A percentile compares a stretch with the other conserved stretches of the same genome.
These are phyloP conservation scores for Calocera viscosa DNA, from an alignment of 768 basidiomycete genomes.

Conservation along the genomic window DNA sequence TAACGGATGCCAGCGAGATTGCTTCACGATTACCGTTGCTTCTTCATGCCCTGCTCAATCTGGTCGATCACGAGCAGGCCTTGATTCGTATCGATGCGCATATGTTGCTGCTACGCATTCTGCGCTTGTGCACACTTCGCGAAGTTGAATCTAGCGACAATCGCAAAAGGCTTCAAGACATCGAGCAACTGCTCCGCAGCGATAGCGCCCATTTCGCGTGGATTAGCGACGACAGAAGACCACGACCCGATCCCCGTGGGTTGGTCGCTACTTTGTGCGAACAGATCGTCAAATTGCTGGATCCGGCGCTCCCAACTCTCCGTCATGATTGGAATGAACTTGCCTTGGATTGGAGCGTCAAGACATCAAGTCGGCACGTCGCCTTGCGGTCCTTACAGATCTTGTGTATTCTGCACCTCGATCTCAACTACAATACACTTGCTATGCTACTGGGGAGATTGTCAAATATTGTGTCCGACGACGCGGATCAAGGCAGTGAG, in stretches of 20 bases:
- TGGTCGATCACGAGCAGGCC: constrained; percentile 62
- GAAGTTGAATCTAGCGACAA: neutral
- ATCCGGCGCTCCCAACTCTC: constrained; percentile 56
- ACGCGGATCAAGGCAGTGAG: constrained; percentile 62
- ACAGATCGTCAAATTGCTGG: constrained; percentile 52
- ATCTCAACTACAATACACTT: constrained; percentile 56
- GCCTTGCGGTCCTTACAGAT: constrained; percentile 84
- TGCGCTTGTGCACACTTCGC: constrained; percentile 50
- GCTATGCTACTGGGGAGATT: constrained; percentile 70
- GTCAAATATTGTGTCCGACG: constrained; percentile 67
- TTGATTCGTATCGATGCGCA: constrained; percentile 61
- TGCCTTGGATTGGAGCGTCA: constrained; percentile 72
- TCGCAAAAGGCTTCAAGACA: neutral
- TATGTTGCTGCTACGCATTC: constrained; percentile 69
- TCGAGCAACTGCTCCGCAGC: neutral
- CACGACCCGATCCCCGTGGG: constrained; percentile 13
- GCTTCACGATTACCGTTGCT: constrained; percentile 56
- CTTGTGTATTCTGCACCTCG: constrained; percentile 68
- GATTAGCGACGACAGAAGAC: neutral
- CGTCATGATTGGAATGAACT: constrained; percentile 66
- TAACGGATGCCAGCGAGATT: constrained; percentile 67
- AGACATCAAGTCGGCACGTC: constrained; percentile 71
- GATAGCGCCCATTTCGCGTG: neutral
- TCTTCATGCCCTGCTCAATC: constrained; percentile 67
- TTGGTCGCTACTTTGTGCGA: constrained; percentile 40